phyloP scores from a whole-genome alignment of 1,284 basidiomycete genomes.

The Pyrrhoderma noxium region DNA sequence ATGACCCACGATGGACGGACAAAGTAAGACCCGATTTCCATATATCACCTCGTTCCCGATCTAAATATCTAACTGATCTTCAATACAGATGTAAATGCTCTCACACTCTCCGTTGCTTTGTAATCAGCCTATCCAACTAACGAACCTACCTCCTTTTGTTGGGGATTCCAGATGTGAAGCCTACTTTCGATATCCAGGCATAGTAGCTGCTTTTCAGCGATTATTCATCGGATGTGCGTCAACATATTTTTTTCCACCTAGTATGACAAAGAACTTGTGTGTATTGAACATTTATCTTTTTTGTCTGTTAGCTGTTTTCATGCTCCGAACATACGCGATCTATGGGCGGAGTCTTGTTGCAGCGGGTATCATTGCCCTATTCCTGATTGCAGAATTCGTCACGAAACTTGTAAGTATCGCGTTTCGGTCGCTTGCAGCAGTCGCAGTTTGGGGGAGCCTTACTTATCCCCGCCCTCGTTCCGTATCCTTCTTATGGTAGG shows the following conservation, averaged over 20 bases:
- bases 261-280: too few relatives aligned
- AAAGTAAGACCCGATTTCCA: not conserved
- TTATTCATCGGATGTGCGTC: constrained; percentile 9
- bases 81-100: too few relatives aligned
- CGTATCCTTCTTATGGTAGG: too few relatives aligned
- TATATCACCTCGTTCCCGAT: not conserved
- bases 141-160: too few relatives aligned
- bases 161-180: not conserved
- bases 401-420: constrained; percentile 2
- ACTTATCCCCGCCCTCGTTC: too few relatives aligned
- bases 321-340: constrained; percentile 12
- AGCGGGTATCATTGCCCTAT: constrained; percentile 2
- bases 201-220: constrained; percentile 4
- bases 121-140: not conserved
- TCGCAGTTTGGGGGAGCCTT: too few relatives aligned
- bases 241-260: not conserved
- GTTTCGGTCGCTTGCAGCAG: not conserved
- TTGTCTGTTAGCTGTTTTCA: constrained; percentile 4
- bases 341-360: constrained; percentile 4
- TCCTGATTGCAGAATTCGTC: constrained; percentile 2
- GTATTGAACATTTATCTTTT: not conserved
- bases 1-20: constrained; percentile 1
- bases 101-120: not conserved
- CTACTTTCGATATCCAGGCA: constrained; percentile 7
- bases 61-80: too few relatives aligned